Evolutionary conservation across 768 basidiomycete genomes (phyloP).

Genomic region (Lentinula detonsa): DNA sequence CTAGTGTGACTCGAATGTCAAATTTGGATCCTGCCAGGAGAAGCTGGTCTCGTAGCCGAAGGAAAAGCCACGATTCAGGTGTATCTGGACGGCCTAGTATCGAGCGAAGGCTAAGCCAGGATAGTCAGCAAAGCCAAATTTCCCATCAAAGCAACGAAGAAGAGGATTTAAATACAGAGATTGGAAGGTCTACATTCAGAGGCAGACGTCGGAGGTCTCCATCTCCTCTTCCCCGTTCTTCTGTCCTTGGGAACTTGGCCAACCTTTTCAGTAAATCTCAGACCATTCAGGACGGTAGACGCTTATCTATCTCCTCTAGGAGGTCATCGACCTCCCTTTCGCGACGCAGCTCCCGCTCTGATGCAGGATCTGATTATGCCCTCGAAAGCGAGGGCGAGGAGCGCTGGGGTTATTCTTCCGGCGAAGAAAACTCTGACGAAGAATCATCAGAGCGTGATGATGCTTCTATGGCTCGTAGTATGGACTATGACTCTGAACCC

Average conservation of each 20-base stretch:
- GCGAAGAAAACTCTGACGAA: slow-evolving; percentile 59
- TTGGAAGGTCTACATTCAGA: slow-evolving; percentile 16
- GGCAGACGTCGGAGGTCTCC: slow-evolving; percentile 25
- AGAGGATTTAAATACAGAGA: slow-evolving; percentile 18
- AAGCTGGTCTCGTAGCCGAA: slow-evolving; percentile 44
- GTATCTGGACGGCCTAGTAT: slow-evolving; percentile 21
- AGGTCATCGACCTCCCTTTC: slow-evolving; percentile 48
- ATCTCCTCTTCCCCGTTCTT: slow-evolving; percentile 31
- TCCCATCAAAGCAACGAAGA: slow-evolving; percentile 33
- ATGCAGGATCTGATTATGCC: slow-evolving; percentile 54
- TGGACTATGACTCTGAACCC: slow-evolving; percentile 69
- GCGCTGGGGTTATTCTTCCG: slow-evolving; percentile 92
- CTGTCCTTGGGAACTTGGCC: slow-evolving; percentile 62
- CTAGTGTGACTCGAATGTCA: slow-evolving; percentile 78
- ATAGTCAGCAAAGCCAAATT: slow-evolving; percentile 39
- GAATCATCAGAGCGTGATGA: slow-evolving; percentile 30
- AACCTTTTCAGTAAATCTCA: slow-evolving; percentile 55
- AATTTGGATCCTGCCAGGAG: slow-evolving; percentile 47
- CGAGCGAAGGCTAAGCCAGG: slow-evolving; percentile 39
- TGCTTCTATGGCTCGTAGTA: slow-evolving; percentile 47
- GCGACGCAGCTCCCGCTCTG: slow-evolving; percentile 40
- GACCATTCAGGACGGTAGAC: slow-evolving; percentile 33
- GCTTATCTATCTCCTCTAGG: slow-evolving; percentile 47
- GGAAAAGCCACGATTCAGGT: slow-evolving; percentile 45
- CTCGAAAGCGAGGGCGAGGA: slow-evolving; percentile 55